A percentile compares a stretch with the other conserved stretches of the same genome.
Evolutionary conservation across 2,329 filamentous ascomycete species (phyloP).

Genomic region (Fusarium keratoplasticum): DNA sequence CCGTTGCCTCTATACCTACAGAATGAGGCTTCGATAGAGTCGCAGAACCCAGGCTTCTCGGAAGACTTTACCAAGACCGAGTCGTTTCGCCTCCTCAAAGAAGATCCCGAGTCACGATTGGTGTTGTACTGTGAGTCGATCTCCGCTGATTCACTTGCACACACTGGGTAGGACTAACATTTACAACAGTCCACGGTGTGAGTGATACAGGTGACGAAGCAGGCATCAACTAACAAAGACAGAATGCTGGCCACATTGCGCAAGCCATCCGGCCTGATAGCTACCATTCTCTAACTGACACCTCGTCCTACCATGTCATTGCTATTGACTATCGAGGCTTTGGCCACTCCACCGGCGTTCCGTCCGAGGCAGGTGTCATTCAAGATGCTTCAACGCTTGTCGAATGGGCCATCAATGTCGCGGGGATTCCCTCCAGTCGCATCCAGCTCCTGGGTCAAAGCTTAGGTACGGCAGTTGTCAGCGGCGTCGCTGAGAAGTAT

Average conservation of each 20-base stretch:
- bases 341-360: slow-evolving; percentile 81
- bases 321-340: slow-evolving; percentile 93
- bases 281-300: slow-evolving; percentile 81
- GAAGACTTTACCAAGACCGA: slow-evolving; percentile 66
- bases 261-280: slow-evolving; percentile 80
- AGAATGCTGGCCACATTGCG: slow-evolving; percentile 89
- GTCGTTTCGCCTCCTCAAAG: slow-evolving; percentile 70
- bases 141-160: slow-evolving; percentile 2
- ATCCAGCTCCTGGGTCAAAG: slow-evolving; percentile 90
- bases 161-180: slow-evolving; percentile 17
- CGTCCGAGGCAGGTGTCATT: slow-evolving; percentile 84
- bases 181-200: slow-evolving; percentile 70
- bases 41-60: slow-evolving; percentile 61
- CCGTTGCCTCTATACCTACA: slow-evolving; percentile 81
- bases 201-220: slow-evolving; percentile 42
- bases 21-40: slow-evolving; percentile 72
- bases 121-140: slow-evolving; percentile 70
- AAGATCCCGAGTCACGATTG: slow-evolving; percentile 72
- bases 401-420: slow-evolving; percentile 75
- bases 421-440: slow-evolving; percentile 73
- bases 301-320: slow-evolving; percentile 83
- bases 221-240: slow-evolving; percentile 31
- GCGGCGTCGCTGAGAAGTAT: slow-evolving; percentile 79
- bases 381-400: slow-evolving; percentile 80
- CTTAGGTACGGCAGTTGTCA: slow-evolving; percentile 86